Evolutionary conservation across 169 alveolate genomes (phyloP), one percentile per base, ranked within the genome.

Genomic region (Prorocentrum cordatum): DNA sequence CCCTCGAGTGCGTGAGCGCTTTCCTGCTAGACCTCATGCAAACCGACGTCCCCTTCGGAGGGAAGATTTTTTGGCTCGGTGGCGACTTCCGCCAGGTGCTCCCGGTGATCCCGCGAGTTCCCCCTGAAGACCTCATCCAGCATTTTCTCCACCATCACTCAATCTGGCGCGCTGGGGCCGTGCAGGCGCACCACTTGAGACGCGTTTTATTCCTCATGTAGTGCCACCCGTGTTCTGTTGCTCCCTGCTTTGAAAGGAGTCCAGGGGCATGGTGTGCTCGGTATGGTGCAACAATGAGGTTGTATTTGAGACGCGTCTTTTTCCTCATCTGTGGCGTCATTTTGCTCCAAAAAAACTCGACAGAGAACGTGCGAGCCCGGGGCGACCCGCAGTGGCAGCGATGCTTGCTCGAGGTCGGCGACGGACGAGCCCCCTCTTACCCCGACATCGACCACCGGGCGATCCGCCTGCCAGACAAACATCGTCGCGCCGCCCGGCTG

Each of bases 31-130:
- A 67, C 27, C 9, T 67, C 9, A 35, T 54, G 24, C 36, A n/a
- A n/a, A 22, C 3, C 35, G 31, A 20, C 35, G 5, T 7, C 16
- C 79, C 79, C 35, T 67, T 67, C 14, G 79, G 79, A 35, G 79
- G 79, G 1, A 67, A 67, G 31, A 27, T 67, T 20, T 54, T 67
- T 12, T 31, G 33, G 1, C 20, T 67, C 0, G 79, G 79, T 9
- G 79, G 79, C 5, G 79, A 67, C 59, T 27, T 67, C 5, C 79
- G 79, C 22, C 79, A 67, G n/a, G 27, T 33, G 22, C 35, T 67
- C 33, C 79, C 79, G 1, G 59, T 67, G 7, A 2, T 67, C 45
- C 59, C 33, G 31, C 32, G 1, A 6, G 75, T 20, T 27, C 50
- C 29, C 14, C 45, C 50, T 6, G 18, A 26, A 20, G 75, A 64